Percentiles rank a stretch among this genome's conserved stretches.
These are phyloP conservation scores for Reutealis trisperma DNA, from an alignment of 345 rosid genomes.

Conservation along the genomic window DNA sequence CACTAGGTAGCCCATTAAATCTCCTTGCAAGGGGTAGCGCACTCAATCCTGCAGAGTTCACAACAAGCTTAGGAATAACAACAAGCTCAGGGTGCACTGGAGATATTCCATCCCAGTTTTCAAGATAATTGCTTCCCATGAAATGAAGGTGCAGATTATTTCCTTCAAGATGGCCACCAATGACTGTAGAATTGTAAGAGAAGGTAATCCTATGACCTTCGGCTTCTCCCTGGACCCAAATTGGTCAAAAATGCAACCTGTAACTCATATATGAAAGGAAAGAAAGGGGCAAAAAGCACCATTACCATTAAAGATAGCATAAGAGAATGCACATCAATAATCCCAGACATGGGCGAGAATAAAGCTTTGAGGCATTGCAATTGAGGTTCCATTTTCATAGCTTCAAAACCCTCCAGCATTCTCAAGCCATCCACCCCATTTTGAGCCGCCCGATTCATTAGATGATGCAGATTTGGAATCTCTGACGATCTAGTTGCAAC, in stretches of 20 bases:
- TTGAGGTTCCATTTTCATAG: constrained; percentile 75
- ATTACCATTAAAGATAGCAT: constrained; percentile 83
- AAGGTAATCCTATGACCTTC: constrained; percentile 65
- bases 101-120: constrained; percentile 40
- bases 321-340: constrained; percentile 75
- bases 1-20: constrained; percentile 50
- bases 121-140: constrained; percentile 48
- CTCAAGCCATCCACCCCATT: constrained; percentile 66
- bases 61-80: constrained; percentile 62
- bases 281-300: not conserved
- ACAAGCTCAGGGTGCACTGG: constrained; percentile 50
- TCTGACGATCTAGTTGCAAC: constrained; percentile 67
- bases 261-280: constrained; percentile 18
- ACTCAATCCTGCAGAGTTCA: constrained; percentile 85
- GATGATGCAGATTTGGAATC: constrained; percentile 55
- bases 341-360: constrained; percentile 74
- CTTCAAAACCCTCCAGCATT: constrained; percentile 76
- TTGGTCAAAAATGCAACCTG: constrained; percentile 38
- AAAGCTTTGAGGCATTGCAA: constrained; percentile 80
- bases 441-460: constrained; percentile 55
- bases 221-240: constrained; percentile 80
- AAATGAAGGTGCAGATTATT: constrained; percentile 54
- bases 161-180: constrained; percentile 62
- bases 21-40: constrained; percentile 69
- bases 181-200: constrained; percentile 70